Percentiles rank a stretch among this genome's conserved stretches.
phyloP scores from a whole-genome alignment of 2,329 filamentous ascomycete species.

The Penicillium sp. region DNA sequence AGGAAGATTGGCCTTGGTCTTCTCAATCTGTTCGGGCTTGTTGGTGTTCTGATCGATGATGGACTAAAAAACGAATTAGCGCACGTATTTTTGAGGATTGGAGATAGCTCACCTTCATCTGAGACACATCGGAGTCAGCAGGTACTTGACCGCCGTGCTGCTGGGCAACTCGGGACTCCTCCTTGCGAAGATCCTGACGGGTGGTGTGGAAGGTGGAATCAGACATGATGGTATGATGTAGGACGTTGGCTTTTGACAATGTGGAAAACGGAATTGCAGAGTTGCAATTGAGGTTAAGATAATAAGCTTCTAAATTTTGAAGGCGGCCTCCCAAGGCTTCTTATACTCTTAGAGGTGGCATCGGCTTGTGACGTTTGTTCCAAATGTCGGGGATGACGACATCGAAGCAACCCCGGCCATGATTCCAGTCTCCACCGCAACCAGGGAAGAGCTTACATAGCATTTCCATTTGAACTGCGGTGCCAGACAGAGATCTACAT shows the following conservation, averaged over 20 bases:
- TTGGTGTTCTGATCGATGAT: constrained; percentile 41
- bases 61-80: constrained; percentile 26
- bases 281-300: too few relatives aligned
- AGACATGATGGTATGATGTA: constrained; percentile 19
- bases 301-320: background rate
- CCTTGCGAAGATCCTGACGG: constrained; percentile 50
- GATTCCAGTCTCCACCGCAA: constrained; percentile 6
- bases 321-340: background rate
- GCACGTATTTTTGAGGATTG: background rate
- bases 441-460: background rate
- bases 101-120: constrained; percentile 43
- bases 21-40: constrained; percentile 65
- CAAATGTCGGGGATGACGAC: constrained; percentile 16
- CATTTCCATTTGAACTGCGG: background rate
- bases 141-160: constrained; percentile 44
- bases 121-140: constrained; percentile 45
- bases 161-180: constrained; percentile 43
- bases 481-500: background rate
- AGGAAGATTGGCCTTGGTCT: constrained; percentile 70
- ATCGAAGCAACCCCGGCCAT: constrained; percentile 10
- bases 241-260: background rate
- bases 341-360: constrained; percentile 3
- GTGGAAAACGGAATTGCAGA: too few relatives aligned
- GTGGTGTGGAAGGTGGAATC: constrained; percentile 50
- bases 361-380: constrained; percentile 16